phyloP scores from a whole-genome alignment of 2,329 filamentous ascomycete species.

The Aspergillus quadricinctus region DNA sequence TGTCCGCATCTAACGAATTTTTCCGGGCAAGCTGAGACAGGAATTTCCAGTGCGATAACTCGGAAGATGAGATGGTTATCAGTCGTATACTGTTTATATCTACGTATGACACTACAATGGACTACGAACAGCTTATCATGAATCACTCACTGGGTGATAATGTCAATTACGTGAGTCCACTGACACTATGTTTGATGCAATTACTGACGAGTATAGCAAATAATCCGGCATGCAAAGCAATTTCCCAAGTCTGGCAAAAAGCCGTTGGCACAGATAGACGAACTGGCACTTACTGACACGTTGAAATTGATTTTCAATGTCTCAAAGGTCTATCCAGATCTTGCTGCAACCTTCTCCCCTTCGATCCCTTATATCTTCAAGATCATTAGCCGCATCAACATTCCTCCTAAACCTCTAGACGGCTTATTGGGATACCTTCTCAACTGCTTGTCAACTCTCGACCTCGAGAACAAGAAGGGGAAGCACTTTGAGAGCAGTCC shows the following conservation, averaged over 20 bases:
- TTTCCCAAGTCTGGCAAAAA: conserved; percentile 42
- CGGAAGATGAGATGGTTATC: conserved; percentile 81
- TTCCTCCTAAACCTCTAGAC: conserved; percentile 64
- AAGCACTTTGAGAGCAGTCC: conserved; percentile 44
- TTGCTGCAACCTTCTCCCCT: conserved; percentile 58
- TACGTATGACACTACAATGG: conserved; percentile 69
- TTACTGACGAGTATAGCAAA: conserved; percentile 46
- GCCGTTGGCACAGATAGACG: conserved; percentile 51
- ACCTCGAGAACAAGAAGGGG: conserved; percentile 56
- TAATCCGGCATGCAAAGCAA: conserved; percentile 63
- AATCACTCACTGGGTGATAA: conserved; percentile 63
- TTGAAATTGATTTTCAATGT: conserved; percentile 88
- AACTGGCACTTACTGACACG: conserved; percentile 77
- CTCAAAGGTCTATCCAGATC: conserved; percentile 66
- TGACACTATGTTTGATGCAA: neutral
- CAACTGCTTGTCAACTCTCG: conserved; percentile 76
- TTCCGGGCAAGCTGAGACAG: conserved; percentile 3
- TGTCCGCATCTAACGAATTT: conserved; percentile 1
- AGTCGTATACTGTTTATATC: conserved; percentile 75
- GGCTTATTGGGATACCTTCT: conserved; percentile 67
- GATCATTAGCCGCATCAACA: conserved; percentile 60
- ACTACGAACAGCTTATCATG: conserved; percentile 62
- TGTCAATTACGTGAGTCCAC: conserved; percentile 51
- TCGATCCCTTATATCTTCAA: conserved; percentile 67
- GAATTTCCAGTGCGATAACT: conserved; percentile 54